Base-by-base conservation (phyloP, 345 rosid genomes). In the Diplotaxis tenuifolia region DNA sequence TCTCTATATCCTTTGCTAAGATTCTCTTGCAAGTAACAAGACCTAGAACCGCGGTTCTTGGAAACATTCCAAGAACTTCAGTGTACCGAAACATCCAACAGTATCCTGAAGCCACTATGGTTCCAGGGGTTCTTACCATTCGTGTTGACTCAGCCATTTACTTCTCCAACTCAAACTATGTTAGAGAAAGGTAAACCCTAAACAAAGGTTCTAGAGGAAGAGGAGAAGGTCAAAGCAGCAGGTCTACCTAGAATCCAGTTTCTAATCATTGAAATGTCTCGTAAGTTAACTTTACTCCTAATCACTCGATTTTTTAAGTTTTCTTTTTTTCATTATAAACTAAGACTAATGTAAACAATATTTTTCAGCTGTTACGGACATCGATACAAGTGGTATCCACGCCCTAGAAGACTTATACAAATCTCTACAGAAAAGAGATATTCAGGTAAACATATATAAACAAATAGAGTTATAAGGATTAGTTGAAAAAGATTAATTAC, bases 131-230 rank as follows among this genome's bases (percentile, higher is more conserved):
- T 61, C 73, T 90, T 82, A 86, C 84, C 0, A 89, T 95, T 62
- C 84, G 97, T 77, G 96, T 95, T 79, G 99, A 95, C 82, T 92
- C 97, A 0, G 97, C 99, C 7, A 87, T 95, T 54, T 95, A 92
- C 87, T 95, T 95, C 81, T 92, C 97, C 65, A 95, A 94, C 86
- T 89, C 99, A 61, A 95, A 92, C 60, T 95, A 95, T 78, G 74
- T 88, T 38, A 92, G 84, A 68, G 99, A 95, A 74, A 89, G 98
- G 98, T 89, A 79, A 27, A 36, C 14, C 27, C 38, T 1, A n/a
- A 34, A 47, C 8, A 47, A 45, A 42, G 6, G 19, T 21, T 58
- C 19, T 65, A 65, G 97, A 91, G 53, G 98, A 93, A 84, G 96
- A 91, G 70, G 96, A 89, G 65, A 64, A 58, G 16, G 68, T 79